Conservation (phyloP, 257 asterid species). For the Scutellaria galericulata region DNA sequence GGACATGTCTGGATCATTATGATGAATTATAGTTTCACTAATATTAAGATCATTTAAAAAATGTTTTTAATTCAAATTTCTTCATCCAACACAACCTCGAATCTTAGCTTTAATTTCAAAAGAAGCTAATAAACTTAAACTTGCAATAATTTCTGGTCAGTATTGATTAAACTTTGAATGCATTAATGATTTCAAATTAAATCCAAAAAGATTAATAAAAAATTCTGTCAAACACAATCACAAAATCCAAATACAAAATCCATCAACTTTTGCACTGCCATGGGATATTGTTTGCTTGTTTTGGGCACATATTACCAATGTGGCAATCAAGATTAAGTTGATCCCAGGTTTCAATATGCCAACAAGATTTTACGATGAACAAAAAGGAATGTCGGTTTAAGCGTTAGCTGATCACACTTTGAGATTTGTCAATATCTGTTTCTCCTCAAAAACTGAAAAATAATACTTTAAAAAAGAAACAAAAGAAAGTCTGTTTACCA, state of each 20-base stretch:
- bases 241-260: conserved; percentile 35
- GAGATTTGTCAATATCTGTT: not conserved
- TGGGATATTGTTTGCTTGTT: conserved; percentile 37
- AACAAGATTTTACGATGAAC: conserved; percentile 54
- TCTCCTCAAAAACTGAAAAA: not conserved
- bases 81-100: too few relatives aligned
- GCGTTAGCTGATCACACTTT: conserved; percentile 14
- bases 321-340: conserved; percentile 25
- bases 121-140: too few relatives aligned
- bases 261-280: conserved; percentile 13
- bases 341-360: conserved; percentile 20
- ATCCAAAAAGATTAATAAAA: too few relatives aligned
- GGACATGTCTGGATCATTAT: too few relatives aligned
- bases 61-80: too few relatives aligned
- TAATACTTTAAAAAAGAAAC: not conserved
- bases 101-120: too few relatives aligned
- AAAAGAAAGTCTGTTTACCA: conserved; percentile 29
- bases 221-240: not conserved
- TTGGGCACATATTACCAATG: conserved; percentile 46
- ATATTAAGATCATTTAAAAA: too few relatives aligned
- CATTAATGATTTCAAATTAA: too few relatives aligned
- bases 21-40: too few relatives aligned
- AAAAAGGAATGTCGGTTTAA: conserved; percentile 74
- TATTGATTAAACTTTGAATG: too few relatives aligned
- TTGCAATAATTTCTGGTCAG: too few relatives aligned